Evolutionary conservation across 805 yeast species (phyloP).

Genomic region (Ogataea trehalophila): DNA sequence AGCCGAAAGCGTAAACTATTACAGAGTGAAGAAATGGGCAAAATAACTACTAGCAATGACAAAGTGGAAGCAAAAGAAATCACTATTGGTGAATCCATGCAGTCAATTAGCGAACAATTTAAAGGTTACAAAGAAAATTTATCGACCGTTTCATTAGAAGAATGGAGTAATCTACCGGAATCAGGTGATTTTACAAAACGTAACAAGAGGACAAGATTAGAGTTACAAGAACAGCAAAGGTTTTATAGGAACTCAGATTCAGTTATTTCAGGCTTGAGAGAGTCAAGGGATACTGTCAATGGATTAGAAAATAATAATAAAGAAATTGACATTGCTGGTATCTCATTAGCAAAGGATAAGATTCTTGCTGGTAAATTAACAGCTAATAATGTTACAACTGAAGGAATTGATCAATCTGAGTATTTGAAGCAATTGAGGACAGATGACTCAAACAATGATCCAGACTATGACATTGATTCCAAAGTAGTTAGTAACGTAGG

Average conservation of each 20-base stretch:
- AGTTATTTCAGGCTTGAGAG: conserved; percentile 36
- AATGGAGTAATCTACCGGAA: conserved; percentile 84
- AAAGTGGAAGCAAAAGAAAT: conserved; percentile 15
- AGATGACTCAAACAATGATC: conserved; percentile 8
- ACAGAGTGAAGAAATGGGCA: conserved; percentile 2
- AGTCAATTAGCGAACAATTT: conserved; percentile 49
- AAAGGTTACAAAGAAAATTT: conserved; percentile 63
- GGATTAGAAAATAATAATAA: conserved; percentile 14
- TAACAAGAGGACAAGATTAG: conserved; percentile 66
- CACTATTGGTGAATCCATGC: conserved; percentile 22
- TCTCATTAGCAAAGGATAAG: conserved; percentile 61
- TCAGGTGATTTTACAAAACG: conserved; percentile 80
- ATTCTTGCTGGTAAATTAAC: conserved; percentile 54
- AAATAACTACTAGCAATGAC: conserved; percentile 4
- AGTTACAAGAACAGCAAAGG: conserved; percentile 58
- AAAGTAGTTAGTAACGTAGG: conserved; percentile 35
- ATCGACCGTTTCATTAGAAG: conserved; percentile 52
- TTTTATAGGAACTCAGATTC: conserved; percentile 82
- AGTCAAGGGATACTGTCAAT: conserved; percentile 31
- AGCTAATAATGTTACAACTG: conserved; percentile 16
- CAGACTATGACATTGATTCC: conserved; percentile 5
- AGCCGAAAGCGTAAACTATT: conserved; percentile 21
- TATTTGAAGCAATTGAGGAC: conserved; percentile 39
- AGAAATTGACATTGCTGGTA: conserved; percentile 42
- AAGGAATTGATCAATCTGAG: conserved; percentile 31